phyloP scores from a whole-genome alignment of 2,329 filamentous ascomycete species.

The Akanthomyces dipterigenus region DNA sequence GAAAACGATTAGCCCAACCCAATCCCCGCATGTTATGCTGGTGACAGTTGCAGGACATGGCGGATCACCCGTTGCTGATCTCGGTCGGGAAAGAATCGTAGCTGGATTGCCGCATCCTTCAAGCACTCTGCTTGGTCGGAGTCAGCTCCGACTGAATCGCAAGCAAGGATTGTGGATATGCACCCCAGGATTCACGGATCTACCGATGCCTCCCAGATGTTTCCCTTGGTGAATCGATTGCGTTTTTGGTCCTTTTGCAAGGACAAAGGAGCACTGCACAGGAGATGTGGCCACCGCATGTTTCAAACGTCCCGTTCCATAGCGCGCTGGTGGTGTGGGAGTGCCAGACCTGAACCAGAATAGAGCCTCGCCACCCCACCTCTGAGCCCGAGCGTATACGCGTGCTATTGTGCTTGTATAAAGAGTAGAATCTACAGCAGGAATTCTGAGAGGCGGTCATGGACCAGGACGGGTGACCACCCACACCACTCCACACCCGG shows the following conservation, averaged over 20 bases:
- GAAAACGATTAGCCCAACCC: background rate
- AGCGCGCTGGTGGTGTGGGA: background rate
- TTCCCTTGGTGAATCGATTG: background rate
- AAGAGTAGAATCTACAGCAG: background rate
- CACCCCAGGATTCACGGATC: background rate
- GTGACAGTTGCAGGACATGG: constrained; percentile 1
- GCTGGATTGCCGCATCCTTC: background rate
- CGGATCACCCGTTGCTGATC: constrained; percentile 7
- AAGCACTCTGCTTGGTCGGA: background rate
- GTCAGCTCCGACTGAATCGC: background rate
- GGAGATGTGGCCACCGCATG: constrained; percentile 1
- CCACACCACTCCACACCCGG: background rate
- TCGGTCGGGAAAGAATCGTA: background rate
- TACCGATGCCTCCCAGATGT: background rate
- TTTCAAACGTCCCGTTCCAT: background rate
- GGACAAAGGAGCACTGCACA: background rate
- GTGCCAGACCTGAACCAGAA: background rate
- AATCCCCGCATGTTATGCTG: background rate
- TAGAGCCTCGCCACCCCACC: constrained; percentile 3
- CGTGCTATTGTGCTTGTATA: background rate
- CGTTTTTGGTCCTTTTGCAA: background rate
- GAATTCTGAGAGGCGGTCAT: background rate
- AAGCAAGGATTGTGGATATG: background rate
- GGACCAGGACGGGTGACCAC: constrained; percentile 7
- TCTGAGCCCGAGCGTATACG: background rate